Conservation (phyloP, 2,329 filamentous ascomycete genomes). For the Colletotrichum filicis region DNA sequence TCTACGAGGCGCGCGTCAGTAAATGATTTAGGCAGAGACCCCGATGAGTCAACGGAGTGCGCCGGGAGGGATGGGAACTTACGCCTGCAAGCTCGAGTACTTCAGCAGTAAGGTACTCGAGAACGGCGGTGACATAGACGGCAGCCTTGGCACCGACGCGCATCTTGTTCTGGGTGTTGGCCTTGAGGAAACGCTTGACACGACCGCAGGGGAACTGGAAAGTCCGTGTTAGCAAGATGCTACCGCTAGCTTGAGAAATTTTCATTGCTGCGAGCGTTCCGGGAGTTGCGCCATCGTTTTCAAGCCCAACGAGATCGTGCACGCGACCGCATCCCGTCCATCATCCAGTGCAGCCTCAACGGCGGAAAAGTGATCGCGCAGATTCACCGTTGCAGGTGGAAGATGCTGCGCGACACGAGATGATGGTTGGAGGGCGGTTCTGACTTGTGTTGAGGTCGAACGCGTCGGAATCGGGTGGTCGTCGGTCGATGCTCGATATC, state of each 20-base stretch:
- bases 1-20: conserved; percentile 58
- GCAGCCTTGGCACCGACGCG: conserved; percentile 98
- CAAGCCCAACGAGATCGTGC: conserved; percentile 14
- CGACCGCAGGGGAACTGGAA: conserved; percentile 95
- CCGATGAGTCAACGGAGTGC: conserved; percentile 17
- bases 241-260: neutral
- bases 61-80: conserved; percentile 51
- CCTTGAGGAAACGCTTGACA: conserved; percentile 99
- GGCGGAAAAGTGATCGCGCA: conserved; percentile 4
- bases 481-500: conserved; percentile 32
- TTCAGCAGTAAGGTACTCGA: conserved; percentile 98
- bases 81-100: conserved; percentile 95
- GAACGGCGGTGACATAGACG: conserved; percentile 96
- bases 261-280: conserved; percentile 16
- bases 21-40: conserved; percentile 16
- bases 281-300: conserved; percentile 21
- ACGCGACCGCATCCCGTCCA: conserved; percentile 17
- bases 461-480: conserved; percentile 33
- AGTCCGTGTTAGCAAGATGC: conserved; percentile 4
- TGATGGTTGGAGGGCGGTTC: neutral
- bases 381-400: neutral
- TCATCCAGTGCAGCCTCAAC: neutral
- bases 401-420: neutral
- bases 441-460: conserved; percentile 4
- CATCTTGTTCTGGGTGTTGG: conserved; percentile 99